Evolutionary conservation across 768 basidiomycete species (phyloP).

Genomic region (Dendrothele bispora): DNA sequence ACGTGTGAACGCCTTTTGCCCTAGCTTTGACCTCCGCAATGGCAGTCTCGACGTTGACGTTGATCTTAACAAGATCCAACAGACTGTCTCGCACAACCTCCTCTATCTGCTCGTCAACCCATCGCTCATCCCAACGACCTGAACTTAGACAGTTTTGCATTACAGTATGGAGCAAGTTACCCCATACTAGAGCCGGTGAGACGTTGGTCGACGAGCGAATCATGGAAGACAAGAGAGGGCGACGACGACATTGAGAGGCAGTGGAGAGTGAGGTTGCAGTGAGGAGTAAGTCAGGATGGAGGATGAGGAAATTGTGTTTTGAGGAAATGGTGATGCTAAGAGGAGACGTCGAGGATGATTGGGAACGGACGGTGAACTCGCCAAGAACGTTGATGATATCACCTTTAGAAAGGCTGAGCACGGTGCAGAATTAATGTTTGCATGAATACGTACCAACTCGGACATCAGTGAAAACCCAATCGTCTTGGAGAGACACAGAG

Average conservation of each 20-base stretch:
- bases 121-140: constrained; percentile 60
- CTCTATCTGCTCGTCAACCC: constrained; percentile 61
- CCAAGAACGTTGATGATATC: constrained; percentile 84
- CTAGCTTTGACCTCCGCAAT: constrained; percentile 58
- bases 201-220: constrained; percentile 58
- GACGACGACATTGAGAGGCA: constrained; percentile 80
- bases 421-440: not conserved
- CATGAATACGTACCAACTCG: constrained; percentile 52
- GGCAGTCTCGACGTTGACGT: constrained; percentile 60
- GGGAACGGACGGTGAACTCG: constrained; percentile 23
- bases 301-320: constrained; percentile 70
- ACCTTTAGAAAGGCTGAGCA: constrained; percentile 39
- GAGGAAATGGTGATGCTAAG: constrained; percentile 59
- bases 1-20: constrained; percentile 63
- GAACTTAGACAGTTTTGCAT: constrained; percentile 76
- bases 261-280: constrained; percentile 89
- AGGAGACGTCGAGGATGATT: constrained; percentile 33
- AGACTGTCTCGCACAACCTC: constrained; percentile 53
- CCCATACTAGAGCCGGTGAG: constrained; percentile 79
- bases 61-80: constrained; percentile 61
- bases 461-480: constrained; percentile 72
- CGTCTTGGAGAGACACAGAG: constrained; percentile 65
- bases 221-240: constrained; percentile 75
- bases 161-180: constrained; percentile 90
- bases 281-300: constrained; percentile 89